Conservation (phyloP, 1,284 basidiomycete species). For the Trametes polyzona region DNA sequence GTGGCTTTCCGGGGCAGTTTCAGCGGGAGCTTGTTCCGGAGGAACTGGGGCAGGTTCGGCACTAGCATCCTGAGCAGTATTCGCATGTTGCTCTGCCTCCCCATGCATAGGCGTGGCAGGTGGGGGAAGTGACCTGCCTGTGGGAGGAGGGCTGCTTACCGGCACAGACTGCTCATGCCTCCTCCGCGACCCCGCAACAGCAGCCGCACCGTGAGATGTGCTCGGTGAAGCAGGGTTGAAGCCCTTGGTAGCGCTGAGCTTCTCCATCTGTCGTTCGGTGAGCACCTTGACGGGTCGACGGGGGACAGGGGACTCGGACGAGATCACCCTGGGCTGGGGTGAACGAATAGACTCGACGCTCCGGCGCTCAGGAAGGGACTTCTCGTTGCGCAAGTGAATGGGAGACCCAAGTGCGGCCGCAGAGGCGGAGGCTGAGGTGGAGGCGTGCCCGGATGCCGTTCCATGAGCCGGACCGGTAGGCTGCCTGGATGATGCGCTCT, state of each 20-base stretch:
- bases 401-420: slow-evolving; percentile 21
- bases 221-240: background rate
- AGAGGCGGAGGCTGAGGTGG: slow-evolving; percentile 4
- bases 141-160: slow-evolving; percentile 11
- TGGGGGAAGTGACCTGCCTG: background rate
- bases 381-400: slow-evolving; percentile 21
- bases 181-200: background rate
- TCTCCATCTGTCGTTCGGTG: slow-evolving; percentile 38
- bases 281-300: slow-evolving; percentile 31
- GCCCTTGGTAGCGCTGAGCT: slow-evolving; percentile 25
- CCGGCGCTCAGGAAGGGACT: slow-evolving; percentile 10
- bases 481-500: background rate
- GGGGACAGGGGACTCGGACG: slow-evolving; percentile 24
- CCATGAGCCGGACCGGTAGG: background rate
- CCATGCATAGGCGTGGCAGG: too few species aligned
- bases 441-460: background rate
- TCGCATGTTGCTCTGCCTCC: too few species aligned
- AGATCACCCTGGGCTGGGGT: slow-evolving; percentile 18
- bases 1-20: background rate
- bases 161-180: slow-evolving; percentile 15
- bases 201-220: background rate
- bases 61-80: background rate
- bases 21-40: background rate
- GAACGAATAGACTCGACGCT: slow-evolving; percentile 12
- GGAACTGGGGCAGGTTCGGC: slow-evolving; percentile 7